Conservation (phyloP, 1,284 basidiomycete genomes). For the Rhodotorula sp. region DNA sequence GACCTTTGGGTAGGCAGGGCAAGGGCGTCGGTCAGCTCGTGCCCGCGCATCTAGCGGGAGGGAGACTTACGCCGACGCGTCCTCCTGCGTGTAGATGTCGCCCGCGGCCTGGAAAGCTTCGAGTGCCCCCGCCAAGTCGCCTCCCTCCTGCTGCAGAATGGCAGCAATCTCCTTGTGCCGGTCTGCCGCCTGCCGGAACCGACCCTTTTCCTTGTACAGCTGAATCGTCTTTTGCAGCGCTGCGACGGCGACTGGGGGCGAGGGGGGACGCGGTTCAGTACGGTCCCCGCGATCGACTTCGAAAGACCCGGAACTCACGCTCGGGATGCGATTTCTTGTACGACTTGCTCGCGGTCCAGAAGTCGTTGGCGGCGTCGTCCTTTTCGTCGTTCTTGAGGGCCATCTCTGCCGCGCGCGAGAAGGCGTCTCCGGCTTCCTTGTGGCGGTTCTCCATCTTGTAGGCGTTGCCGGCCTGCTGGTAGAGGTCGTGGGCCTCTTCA, state of each 20-base stretch:
- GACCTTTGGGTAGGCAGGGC: conserved; percentile 60
- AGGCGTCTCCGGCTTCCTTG: conserved; percentile 56
- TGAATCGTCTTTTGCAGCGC: conserved; percentile 83
- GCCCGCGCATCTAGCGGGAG: neutral
- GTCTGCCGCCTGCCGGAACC: conserved; percentile 97
- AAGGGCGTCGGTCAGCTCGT: neutral
- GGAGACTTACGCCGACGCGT: conserved; percentile 80
- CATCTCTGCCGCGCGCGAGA: conserved; percentile 74
- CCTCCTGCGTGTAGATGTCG: conserved; percentile 98
- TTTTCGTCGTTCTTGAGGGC: conserved; percentile 78
- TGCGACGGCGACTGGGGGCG: conserved; percentile 74
- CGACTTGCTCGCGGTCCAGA: conserved; percentile 93
- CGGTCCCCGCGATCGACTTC: neutral
- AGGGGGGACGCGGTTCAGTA: neutral
- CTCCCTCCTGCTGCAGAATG: conserved; percentile 74
- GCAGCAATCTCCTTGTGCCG: conserved; percentile 84
- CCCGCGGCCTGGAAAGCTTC: conserved; percentile 89
- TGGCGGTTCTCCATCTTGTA: conserved; percentile 94
- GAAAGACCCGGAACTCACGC: conserved; percentile 57
- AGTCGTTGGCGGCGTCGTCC: conserved; percentile 93
- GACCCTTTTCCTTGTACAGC: conserved; percentile 77
- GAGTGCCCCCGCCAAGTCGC: conserved; percentile 75
- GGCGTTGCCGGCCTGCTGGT: conserved; percentile 64
- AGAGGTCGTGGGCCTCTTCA: conserved; percentile 40
- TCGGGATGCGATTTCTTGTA: conserved; percentile 85